A percentile compares a stretch with the other conserved stretches of the same genome.
These are phyloP conservation scores for Peniophora sp. DNA, from an alignment of 1,284 basidiomycete species.

Conservation along the genomic window DNA sequence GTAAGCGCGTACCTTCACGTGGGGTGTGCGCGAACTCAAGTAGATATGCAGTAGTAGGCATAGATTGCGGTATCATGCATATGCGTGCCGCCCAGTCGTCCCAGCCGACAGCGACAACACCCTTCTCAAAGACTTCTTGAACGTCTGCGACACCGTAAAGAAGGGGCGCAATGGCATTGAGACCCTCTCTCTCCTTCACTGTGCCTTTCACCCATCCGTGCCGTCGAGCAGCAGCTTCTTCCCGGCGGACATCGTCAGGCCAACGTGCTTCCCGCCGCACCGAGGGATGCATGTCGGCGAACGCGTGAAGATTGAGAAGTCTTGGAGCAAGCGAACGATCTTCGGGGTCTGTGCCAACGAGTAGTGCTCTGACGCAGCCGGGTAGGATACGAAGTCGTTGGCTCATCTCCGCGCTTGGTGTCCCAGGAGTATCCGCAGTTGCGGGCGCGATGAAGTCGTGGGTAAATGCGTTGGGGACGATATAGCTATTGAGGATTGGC, in stretches of 20 bases:
- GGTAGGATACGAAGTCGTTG: conserved; percentile 8
- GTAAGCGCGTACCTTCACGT: conserved; percentile 6
- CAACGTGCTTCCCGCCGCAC: conserved; percentile 6
- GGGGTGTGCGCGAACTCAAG: conserved; percentile 11
- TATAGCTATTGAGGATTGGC: conserved; percentile 4
- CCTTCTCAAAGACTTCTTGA: neutral
- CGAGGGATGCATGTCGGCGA: conserved; percentile 7
- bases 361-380: conserved; percentile 6
- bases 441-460: conserved; percentile 10
- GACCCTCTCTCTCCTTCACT: no score
- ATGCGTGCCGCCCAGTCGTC: conserved; percentile 10
- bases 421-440: neutral
- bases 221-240: conserved; percentile 7
- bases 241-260: conserved; percentile 9
- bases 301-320: conserved; percentile 10
- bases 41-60: conserved; percentile 7
- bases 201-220: conserved; percentile 7
- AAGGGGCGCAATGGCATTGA: neutral
- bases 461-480: conserved; percentile 7
- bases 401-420: neutral
- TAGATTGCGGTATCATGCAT: conserved; percentile 5
- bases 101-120: conserved; percentile 8
- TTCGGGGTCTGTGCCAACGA: conserved; percentile 6
- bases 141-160: neutral
- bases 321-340: conserved; percentile 6